phyloP scores from a whole-genome alignment of 208 protist species.

The Wallacemonas collosoma region DNA sequence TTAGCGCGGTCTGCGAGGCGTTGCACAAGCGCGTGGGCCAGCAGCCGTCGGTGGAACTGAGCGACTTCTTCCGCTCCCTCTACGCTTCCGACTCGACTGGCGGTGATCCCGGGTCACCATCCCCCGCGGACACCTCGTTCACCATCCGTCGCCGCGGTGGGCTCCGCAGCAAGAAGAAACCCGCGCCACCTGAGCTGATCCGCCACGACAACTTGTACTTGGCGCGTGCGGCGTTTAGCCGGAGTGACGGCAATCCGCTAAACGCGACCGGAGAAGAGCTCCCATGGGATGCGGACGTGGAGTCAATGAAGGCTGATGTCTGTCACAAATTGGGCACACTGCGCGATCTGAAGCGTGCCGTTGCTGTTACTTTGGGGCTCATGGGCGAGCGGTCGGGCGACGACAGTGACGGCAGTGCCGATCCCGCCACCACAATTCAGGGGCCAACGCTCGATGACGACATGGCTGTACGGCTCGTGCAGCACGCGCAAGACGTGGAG shows the following conservation, averaged over 20 bases:
- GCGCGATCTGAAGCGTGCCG: slow-evolving; percentile 29
- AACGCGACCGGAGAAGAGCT: slow-evolving; percentile 12
- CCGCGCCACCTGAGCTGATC: slow-evolving; percentile 23
- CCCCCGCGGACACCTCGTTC: background rate
- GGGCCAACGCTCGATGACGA: background rate
- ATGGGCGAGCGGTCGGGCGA: slow-evolving; percentile 24
- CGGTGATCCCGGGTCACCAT: background rate
- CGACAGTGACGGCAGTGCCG: slow-evolving; percentile 18
- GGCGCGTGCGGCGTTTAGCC: slow-evolving; percentile 6
- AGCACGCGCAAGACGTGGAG: slow-evolving; percentile 37
- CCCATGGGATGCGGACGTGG: slow-evolving; percentile 6
- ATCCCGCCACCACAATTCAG: background rate
- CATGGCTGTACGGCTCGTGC: slow-evolving; percentile 39
- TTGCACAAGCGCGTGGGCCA: background rate
- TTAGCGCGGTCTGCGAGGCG: background rate
- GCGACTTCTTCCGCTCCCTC: slow-evolving; percentile 8
- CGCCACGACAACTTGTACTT: slow-evolving; percentile 21
- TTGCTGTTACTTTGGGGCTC: slow-evolving; percentile 21
- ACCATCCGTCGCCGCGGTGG: background rate
- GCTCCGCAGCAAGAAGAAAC: slow-evolving; percentile 34
- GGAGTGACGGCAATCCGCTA: background rate
- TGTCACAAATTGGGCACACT: slow-evolving; percentile 21
- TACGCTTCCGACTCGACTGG: background rate
- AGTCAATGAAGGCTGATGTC: slow-evolving; percentile 10
- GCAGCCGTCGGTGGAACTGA: background rate